These are phyloP conservation scores for Passalora sequoiae DNA, from an alignment of 2,329 filamentous ascomycete genomes.

Conservation along the genomic window DNA sequence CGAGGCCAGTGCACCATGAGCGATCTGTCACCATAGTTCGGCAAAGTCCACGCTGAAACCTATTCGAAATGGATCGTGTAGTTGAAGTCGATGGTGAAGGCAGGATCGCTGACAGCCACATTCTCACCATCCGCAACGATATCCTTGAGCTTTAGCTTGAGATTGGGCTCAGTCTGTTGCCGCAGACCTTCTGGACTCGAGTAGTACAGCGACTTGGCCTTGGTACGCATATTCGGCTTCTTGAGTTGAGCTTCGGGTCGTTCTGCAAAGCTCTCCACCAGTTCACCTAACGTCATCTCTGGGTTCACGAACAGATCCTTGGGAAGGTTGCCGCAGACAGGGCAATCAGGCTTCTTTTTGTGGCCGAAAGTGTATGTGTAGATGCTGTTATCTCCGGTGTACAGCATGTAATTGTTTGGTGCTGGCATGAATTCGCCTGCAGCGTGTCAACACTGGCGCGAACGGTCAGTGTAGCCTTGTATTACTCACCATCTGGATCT, in stretches of 20 bases:
- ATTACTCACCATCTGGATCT: conserved; percentile 11
- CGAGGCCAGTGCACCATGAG: too few species aligned
- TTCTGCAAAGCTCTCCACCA: conserved; percentile 76
- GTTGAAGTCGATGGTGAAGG: conserved; percentile 65
- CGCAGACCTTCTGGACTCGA: conserved; percentile 76
- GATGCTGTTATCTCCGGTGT: conserved; percentile 88
- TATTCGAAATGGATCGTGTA: conserved; percentile 45
- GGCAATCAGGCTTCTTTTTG: conserved; percentile 89
- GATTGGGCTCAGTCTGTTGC: conserved; percentile 75
- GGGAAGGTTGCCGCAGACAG: conserved; percentile 82
- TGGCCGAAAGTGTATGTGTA: conserved; percentile 98
- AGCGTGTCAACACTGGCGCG: background rate
- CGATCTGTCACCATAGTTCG: too few species aligned
- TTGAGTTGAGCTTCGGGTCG: conserved; percentile 89
- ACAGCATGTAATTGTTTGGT: conserved; percentile 92
- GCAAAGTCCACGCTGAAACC: too few species aligned
- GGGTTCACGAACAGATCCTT: conserved; percentile 69
- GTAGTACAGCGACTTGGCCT: conserved; percentile 85
- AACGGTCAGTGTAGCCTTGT: background rate
- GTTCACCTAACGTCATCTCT: conserved; percentile 69
- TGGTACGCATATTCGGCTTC: conserved; percentile 77
- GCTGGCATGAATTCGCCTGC: conserved; percentile 19
- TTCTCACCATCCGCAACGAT: conserved; percentile 78
- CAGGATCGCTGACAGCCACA: conserved; percentile 87
- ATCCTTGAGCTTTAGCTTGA: conserved; percentile 70